Base-by-base conservation (phyloP, 2,329 filamentous ascomycete genomes). In the Dothideomycetidae sp. region DNA sequence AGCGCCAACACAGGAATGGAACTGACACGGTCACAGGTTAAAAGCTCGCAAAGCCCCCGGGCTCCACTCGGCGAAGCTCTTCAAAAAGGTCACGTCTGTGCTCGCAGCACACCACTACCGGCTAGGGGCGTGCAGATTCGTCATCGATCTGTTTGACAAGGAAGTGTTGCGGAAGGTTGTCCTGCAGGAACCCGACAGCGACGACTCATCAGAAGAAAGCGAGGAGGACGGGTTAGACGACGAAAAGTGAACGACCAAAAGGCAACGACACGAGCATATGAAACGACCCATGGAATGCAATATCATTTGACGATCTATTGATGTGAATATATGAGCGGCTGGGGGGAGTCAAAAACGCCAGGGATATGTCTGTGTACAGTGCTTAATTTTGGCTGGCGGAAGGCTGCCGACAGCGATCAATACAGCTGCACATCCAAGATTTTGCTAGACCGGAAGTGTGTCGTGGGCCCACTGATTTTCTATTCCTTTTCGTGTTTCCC, bases 121-220 rank as follows among this genome's bases (percentile, higher is more conserved):
- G 14, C 69, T 98, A 2, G 79, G 78, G 1, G 81, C 92, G 17
- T 79, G 88, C 44, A 78, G 88, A 31, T 86, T 93, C 60, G 81
- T 93, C 23, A 77, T 96, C 42, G 90, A 96, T 53, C 62, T 98
- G 14, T 98, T 98, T 51, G 88, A 96, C 52, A 90, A 88, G 59
- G 78, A 73, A 42, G 82, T 96, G 30, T 68, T 96, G 59, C 70
- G 85, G 45, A 73, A 75, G 46, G 81, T 94, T 42, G 81, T 98
- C 10, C 76, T 93, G 41, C 77, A 81, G 36, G 79, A 82, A 49
- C 79, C 81, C 13, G 62, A 62, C 7, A 39, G 41, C 10, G 56
- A 51, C 10, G 58, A 58, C 11, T 26, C 21, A n/a, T 26, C 21
- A n/a, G n/a, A 7, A 26, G 58, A 53, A 9, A 56, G 54, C 17